These are phyloP conservation scores for Lactuca saligna DNA, from an alignment of 129 eudicot genomes.

Conservation along the genomic window DNA sequence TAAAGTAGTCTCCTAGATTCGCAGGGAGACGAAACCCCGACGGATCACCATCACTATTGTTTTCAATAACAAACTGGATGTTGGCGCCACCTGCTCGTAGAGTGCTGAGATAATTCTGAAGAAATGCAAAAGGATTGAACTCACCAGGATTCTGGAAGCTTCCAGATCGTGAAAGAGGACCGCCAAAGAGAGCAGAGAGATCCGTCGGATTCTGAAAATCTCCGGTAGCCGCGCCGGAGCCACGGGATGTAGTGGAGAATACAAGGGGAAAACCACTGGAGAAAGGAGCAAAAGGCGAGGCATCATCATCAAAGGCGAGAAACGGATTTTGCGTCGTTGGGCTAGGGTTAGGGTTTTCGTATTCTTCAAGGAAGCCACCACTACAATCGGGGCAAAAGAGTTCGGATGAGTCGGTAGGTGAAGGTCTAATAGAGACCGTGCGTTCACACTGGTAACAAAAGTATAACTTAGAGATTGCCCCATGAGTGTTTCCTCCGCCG, in stretches of 20 bases:
- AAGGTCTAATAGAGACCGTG: constrained; percentile 46
- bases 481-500: constrained; percentile 18
- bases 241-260: constrained; percentile 41
- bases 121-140: constrained; percentile 67
- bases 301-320: constrained; percentile 30
- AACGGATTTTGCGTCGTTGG: constrained; percentile 37
- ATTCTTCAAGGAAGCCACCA: constrained; percentile 81
- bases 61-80: constrained; percentile 76
- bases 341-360: constrained; percentile 50
- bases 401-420: constrained; percentile 46
- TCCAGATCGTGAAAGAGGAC: constrained; percentile 25
- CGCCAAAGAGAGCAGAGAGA: constrained; percentile 39
- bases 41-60: constrained; percentile 19
- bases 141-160: constrained; percentile 35
- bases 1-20: constrained; percentile 73
- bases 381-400: constrained; percentile 72
- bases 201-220: constrained; percentile 32
- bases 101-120: constrained; percentile 50
- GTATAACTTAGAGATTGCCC: constrained; percentile 36
- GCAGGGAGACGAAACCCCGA: constrained; percentile 43
- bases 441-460: constrained; percentile 76
- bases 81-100: constrained; percentile 68
- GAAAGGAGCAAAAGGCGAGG: constrained; percentile 32
- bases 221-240: constrained; percentile 21
- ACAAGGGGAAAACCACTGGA: constrained; percentile 33